phyloP scores from a whole-genome alignment of 352 stramenopile species.

The Phytophthora pistaciae region DNA sequence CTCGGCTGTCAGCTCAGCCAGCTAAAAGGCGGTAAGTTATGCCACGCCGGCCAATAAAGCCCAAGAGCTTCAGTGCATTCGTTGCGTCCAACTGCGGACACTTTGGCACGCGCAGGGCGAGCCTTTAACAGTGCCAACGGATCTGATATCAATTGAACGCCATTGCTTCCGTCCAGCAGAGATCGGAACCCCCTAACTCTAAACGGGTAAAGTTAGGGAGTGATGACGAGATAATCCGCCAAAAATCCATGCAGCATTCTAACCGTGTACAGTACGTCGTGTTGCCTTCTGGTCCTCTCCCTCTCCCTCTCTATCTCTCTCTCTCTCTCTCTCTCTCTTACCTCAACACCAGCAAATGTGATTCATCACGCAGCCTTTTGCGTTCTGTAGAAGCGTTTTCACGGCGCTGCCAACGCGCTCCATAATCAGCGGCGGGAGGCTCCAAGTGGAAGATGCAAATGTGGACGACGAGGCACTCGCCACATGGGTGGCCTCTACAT shows the following conservation, averaged over 20 bases:
- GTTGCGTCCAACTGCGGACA: slow-evolving; percentile 33
- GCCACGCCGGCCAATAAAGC: neutral
- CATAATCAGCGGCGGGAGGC: slow-evolving; percentile 20
- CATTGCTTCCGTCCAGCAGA: neutral
- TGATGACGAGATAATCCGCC: neutral
- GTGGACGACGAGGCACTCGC: slow-evolving; percentile 6
- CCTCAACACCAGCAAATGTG: slow-evolving; percentile 10
- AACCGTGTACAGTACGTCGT: neutral
- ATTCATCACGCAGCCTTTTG: neutral
- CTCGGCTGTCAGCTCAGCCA: slow-evolving; percentile 6
- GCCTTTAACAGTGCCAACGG: slow-evolving; percentile 15
- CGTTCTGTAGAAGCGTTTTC: slow-evolving; percentile 35
- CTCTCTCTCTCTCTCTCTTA: slow-evolving; percentile 9
- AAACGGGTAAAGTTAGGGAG: neutral
- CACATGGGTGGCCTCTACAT: slow-evolving; percentile 22
- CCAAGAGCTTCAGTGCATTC: neutral
- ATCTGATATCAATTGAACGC: slow-evolving; percentile 6
- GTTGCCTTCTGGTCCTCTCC: neutral
- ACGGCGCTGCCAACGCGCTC: neutral
- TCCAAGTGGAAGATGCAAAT: slow-evolving; percentile 21
- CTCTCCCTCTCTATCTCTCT: no score
- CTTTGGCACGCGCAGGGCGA: slow-evolving; percentile 11
- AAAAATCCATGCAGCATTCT: neutral
- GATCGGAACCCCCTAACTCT: neutral
- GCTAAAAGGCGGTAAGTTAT: neutral